A percentile compares a stretch with the other conserved stretches of the same genome.
phyloP scores from a whole-genome alignment of 371 early-diverging fungal genomes.

The Mortierella sp. region DNA sequence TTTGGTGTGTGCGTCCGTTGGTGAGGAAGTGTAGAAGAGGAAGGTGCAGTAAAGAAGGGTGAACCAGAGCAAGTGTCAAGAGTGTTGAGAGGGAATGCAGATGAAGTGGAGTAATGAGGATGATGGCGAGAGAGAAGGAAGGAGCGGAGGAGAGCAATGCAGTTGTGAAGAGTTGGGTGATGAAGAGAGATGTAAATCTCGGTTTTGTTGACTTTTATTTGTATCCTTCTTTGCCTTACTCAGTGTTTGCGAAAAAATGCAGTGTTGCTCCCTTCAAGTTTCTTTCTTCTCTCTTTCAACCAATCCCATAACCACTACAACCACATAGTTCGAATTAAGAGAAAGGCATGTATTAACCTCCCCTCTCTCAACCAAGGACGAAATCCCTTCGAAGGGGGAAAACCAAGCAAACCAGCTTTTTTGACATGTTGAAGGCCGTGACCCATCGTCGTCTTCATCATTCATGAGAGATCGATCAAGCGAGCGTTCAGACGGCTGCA shows the following conservation, averaged over 20 bases:
- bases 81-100: not conserved
- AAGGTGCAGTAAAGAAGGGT: not conserved
- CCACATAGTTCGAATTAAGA: conserved; percentile 2
- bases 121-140: not conserved
- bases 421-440: not conserved
- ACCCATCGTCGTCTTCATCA: not conserved
- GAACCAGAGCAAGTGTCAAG: not conserved
- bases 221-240: not conserved
- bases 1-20: not conserved
- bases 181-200: not conserved
- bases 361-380: not conserved
- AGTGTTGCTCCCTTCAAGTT: not conserved
- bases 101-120: not conserved
- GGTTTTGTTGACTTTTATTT: not conserved
- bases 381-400: not conserved
- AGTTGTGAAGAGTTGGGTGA: not conserved
- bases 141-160: not conserved
- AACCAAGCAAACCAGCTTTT: not conserved
- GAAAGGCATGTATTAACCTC: not conserved
- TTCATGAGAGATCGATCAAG: not conserved
- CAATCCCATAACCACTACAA: conserved; percentile 1
- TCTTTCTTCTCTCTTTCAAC: not conserved
- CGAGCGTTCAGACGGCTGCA: not conserved
- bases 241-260: too few species aligned
- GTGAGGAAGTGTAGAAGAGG: not conserved